phyloP scores from a whole-genome alignment of 1,284 basidiomycete species.

The Ganoderma multipileum region DNA sequence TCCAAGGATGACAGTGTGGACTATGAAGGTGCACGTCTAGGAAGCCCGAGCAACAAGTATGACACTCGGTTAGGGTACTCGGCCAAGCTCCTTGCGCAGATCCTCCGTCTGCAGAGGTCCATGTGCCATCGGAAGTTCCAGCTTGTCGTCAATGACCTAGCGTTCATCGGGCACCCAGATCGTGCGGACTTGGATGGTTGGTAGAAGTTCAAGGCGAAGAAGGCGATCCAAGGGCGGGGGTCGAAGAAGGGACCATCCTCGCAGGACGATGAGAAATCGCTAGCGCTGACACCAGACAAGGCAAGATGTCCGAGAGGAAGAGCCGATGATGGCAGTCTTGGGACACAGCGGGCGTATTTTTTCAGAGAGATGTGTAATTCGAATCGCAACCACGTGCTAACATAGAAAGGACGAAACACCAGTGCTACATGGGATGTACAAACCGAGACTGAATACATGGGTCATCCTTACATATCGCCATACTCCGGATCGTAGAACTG shows the following conservation, averaged over 20 bases:
- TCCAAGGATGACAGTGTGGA: conserved; percentile 34
- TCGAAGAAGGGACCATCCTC: conserved; percentile 49
- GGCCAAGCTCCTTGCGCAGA: conserved; percentile 80
- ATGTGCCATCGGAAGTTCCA: conserved; percentile 97
- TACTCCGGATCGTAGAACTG: not conserved
- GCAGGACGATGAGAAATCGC: conserved; percentile 29
- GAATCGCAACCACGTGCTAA: too few relatives aligned
- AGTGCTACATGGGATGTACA: too few relatives aligned
- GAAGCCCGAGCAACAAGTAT: conserved; percentile 51
- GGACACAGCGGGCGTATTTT: conserved; percentile 25
- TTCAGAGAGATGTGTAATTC: conserved; percentile 22
- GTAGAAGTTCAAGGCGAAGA: conserved; percentile 69
- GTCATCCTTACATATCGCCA: not conserved
- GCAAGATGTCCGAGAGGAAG: conserved; percentile 18
- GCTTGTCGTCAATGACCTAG: conserved; percentile 90
- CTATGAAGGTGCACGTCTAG: conserved; percentile 26
- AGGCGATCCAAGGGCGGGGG: conserved; percentile 59
- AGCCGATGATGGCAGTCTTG: not conserved
- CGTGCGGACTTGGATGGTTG: conserved; percentile 76
- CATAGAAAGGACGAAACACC: too few relatives aligned
- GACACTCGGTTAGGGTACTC: conserved; percentile 84
- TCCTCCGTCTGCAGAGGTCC: conserved; percentile 80
- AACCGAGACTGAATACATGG: not conserved
- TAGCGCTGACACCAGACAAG: conserved; percentile 37
- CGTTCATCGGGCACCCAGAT: conserved; percentile 95